Percentiles rank a stretch among this genome's conserved stretches.
These are phyloP conservation scores for Peniophora sp. DNA, from an alignment of 1,284 basidiomycete genomes.

Conservation along the genomic window DNA sequence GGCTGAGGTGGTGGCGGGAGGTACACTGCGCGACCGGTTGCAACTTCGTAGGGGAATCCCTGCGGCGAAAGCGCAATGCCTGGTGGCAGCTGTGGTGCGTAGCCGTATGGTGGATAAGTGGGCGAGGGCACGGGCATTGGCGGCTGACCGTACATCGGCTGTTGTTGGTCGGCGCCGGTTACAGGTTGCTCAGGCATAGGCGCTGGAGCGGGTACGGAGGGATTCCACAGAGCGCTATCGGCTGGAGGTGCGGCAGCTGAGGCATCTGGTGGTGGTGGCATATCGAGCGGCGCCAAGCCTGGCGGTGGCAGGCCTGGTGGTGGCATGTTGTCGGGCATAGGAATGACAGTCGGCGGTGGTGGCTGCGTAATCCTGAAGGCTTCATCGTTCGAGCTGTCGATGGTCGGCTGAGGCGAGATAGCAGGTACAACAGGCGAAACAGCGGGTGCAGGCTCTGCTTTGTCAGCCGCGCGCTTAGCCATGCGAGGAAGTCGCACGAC, in stretches of 20 bases:
- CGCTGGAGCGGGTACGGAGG: background rate
- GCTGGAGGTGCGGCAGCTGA: background rate
- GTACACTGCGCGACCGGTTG: constrained; percentile 70
- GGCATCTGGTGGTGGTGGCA: background rate
- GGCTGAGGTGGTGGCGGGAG: constrained; percentile 43
- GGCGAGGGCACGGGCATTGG: constrained; percentile 47
- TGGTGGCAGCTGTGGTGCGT: constrained; percentile 53
- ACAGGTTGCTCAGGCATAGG: constrained; percentile 2
- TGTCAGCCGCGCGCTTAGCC: constrained; percentile 5
- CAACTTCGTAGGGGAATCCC: constrained; percentile 70
- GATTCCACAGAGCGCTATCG: constrained; percentile 1
- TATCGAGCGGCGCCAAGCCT: too few relatives aligned
- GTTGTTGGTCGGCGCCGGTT: constrained; percentile 5
- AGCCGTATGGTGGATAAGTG: constrained; percentile 58
- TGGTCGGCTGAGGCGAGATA: too few relatives aligned
- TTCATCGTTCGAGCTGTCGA: constrained; percentile 4
- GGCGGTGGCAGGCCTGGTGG: too few relatives aligned
- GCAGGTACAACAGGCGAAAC: constrained; percentile 4
- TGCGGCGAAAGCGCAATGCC: constrained; percentile 67
- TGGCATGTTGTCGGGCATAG: constrained; percentile 3
- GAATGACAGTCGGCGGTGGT: constrained; percentile 12
- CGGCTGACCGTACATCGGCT: constrained; percentile 16
- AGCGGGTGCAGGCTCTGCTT: background rate
- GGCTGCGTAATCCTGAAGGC: constrained; percentile 10
- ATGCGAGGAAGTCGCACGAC: constrained; percentile 43